Conservation (phyloP, 345 rosid species). For the Brassica rapa region DNA sequence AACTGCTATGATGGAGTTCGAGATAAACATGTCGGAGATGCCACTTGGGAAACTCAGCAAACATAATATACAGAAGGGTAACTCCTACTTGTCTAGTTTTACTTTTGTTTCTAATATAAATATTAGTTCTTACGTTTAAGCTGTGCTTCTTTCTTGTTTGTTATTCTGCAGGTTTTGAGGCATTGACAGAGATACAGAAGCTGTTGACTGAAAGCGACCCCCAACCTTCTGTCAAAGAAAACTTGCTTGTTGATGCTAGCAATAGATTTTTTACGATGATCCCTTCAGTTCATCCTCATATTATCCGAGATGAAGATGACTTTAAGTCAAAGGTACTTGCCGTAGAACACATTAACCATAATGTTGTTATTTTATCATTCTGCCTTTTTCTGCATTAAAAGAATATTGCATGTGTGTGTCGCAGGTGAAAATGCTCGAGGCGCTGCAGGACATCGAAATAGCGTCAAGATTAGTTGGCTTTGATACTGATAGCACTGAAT, state of each 20-base stretch:
- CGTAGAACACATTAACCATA: background rate
- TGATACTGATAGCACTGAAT: constrained; percentile 71
- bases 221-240: constrained; percentile 66
- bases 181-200: constrained; percentile 84
- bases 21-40: constrained; percentile 97
- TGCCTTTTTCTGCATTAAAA: background rate
- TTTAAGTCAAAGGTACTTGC: constrained; percentile 81
- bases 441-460: constrained; percentile 92
- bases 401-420: constrained; percentile 16
- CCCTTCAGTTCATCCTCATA: constrained; percentile 89
- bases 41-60: constrained; percentile 97
- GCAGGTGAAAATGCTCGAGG: constrained; percentile 98
- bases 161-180: constrained; percentile 75
- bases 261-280: constrained; percentile 92
- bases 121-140: constrained; percentile 11
- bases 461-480: constrained; percentile 98
- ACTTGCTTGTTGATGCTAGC: constrained; percentile 86
- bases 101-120: background rate
- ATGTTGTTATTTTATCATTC: background rate
- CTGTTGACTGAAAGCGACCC: constrained; percentile 49
- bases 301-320: constrained; percentile 80
- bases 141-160: background rate
- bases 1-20: constrained; percentile 97
- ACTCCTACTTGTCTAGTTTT: constrained; percentile 7
- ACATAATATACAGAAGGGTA: constrained; percentile 85